Evolutionary conservation across 1,284 basidiomycete genomes (phyloP), one percentile per base, ranked within the genome.

Genomic region (Malassezia arunalokei): DNA sequence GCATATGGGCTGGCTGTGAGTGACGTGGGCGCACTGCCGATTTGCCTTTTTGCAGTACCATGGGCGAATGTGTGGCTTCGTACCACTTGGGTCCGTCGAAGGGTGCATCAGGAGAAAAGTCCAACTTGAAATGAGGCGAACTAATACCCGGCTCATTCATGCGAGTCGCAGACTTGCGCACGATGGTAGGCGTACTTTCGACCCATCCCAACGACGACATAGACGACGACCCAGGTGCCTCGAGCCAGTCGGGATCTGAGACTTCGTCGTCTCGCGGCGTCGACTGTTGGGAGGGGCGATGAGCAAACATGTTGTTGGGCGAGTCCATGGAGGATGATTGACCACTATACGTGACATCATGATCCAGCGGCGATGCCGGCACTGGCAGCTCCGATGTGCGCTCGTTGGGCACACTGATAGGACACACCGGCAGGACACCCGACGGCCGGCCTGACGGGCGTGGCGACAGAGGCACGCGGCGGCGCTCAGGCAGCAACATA

Each of bases 11-110:
- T 3, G 53, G 53, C 38, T 55, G 48, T 12, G 53, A 50, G 27
- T 50, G 47, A 12, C 53, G 53, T 24, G 53, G 53, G 8, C 53
- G 53, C 47, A 29, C 24, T 3, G 33, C 29, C 11, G 11, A 11
- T 3, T 11, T 35, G 17, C 29, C 40, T 30, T 49, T 49, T 30
- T 29, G 37, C 15, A 42, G 29, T 28, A 66, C 66, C 0, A 65
- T 62, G 9, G 69, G 66, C 2, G 68, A 63, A 28, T 64, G 33
- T 7, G 67, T 37, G 41, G 60, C 47, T 35, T 74, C 59, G 30
- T 63, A 65, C 73, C 72, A 73, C 53, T 70, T 68, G 54, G 68
- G 56, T 15, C 32, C 24, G 28, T 56, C 49, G 15, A 40, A 47
- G 12, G 20, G 20, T 24, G 20, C 20, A 24, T 24, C 20, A 4